Evolutionary conservation across 192 early-diverging fungal species (phyloP), one percentile per base, ranked within the genome.

Genomic region (Diversispora eburnea): DNA sequence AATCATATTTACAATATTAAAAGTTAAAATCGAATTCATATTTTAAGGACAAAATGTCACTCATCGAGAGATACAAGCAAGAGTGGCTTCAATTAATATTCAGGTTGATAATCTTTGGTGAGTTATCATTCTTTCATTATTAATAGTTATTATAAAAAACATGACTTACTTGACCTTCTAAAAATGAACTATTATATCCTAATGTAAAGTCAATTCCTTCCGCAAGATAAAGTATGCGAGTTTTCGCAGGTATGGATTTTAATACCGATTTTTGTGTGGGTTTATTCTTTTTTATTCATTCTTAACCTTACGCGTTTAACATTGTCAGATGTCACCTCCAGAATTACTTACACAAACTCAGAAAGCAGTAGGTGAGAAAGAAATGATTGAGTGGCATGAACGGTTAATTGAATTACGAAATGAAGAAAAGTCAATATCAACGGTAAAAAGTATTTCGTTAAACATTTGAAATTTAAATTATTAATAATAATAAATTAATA

Each of bases 91-190:
- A 8, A 79, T 97, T 65, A 86, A 91, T 65, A 92, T 99, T 66
- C 96, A 99, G 73, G 94, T 98, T 52, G 91, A 95, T 80, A 99
- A 98, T 74, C 79, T 99, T 57, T 99, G 97, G 91, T 91, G 87
- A 64, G 48, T 59, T 8, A 19, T 79, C 3, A 45, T 33, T 33
- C 22, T 60, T 19, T 15, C 15, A 22, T 19, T 2, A 73, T 10
- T 22, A 3, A 52, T 8, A 39, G 81, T 1, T 9, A 57, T 10
- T 25, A 54, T 62, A 33, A 33, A 33, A 33, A 42, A 20, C 1
- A 41, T 7, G 56, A 17, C n/a, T 17, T 13, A 54, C 51, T 13
- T 2, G 10, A 17, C n/a, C 12, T 17, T 17, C 12, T 54, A 13
- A 17, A 17, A 54, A 54, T 17, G 2, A 17, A 4, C n/a, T 54